Evolutionary conservation across 139 green algal genomes (phyloP), one percentile per base, ranked within the genome.

Genomic region (Closterium sp.): DNA sequence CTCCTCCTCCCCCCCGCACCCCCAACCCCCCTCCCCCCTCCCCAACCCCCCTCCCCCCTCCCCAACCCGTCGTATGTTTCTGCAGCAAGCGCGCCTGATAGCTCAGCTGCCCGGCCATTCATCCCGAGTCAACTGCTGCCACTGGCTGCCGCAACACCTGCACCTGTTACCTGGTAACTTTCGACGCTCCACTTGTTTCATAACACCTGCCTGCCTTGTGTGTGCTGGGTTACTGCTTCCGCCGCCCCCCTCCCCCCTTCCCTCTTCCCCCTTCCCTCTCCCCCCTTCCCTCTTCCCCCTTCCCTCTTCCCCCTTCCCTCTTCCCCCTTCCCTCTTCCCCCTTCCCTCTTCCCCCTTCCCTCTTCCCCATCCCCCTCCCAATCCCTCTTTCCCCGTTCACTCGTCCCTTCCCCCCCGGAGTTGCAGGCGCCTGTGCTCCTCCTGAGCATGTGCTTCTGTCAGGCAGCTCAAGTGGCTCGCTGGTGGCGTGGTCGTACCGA

Each of bases 81-180:
- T 76, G 55, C 87, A 91, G 89, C 28, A 38, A n/a, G 84, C 89
- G 23, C 66, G 69, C 6, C 34, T 91, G 34, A 28, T 89, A 21
- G 33, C 16, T 3, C 89, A 83, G 25, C 89, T 91, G 28, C 89
- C 66, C 23, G 89, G 89, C 6, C 89, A 91, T 34, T 43, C 33
- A 21, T 83, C 38, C 38, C 89, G 89, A 28, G 89, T 91, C 36
- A 91, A 91, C 89, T 91, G 89, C 36, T 83, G 89, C 81, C 43
- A 91, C 19, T 91, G 89, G 89, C 89, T 91, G 28, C 89, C 89
- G 12, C 55, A 76, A 28, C 55, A 89, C 66, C 30, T 85, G 30
- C 55, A 89, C 66, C 86, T 32, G 32, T 55, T 84, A 31, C 55
- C 66, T 31, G 32, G 28, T 84, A 31, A 89, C n/a, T n/a, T n/a